Percentiles rank a stretch among this genome's conserved stretches.
These are phyloP conservation scores for Fusarium xylarioides DNA, from an alignment of 2,329 filamentous ascomycete species.

Conservation along the genomic window DNA sequence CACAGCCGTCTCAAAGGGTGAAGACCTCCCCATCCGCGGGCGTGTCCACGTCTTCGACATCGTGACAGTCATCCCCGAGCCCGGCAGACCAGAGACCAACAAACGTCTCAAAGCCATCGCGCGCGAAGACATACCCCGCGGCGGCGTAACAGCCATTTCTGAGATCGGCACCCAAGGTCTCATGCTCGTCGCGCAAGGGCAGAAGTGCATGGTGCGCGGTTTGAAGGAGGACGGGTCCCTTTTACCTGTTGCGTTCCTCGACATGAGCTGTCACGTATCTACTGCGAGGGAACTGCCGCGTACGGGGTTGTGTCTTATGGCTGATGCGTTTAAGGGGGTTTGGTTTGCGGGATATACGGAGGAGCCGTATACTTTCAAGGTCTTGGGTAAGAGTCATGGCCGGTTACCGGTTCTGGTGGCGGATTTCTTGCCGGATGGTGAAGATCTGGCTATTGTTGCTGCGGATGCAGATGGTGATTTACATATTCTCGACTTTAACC, in stretches of 20 bases:
- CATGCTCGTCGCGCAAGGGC: constrained; percentile 89
- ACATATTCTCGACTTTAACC: constrained; percentile 92
- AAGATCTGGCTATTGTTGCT: constrained; percentile 82
- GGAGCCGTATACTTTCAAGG: constrained; percentile 93
- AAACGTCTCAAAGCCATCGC: constrained; percentile 85
- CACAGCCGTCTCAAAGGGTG: constrained; percentile 85
- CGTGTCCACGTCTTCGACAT: constrained; percentile 91
- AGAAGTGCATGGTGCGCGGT: constrained; percentile 96
- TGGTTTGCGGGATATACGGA: constrained; percentile 98
- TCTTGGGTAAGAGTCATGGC: constrained; percentile 87
- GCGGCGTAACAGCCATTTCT: constrained; percentile 86
- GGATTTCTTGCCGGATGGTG: constrained; percentile 88
- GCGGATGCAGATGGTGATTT: constrained; percentile 87
- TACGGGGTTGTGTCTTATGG: constrained; percentile 86
- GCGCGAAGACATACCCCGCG: constrained; percentile 89
- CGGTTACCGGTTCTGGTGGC: constrained; percentile 81
- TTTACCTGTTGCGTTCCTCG: constrained; percentile 94
- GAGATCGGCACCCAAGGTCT: constrained; percentile 88
- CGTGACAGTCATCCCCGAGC: constrained; percentile 89
- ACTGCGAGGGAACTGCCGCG: constrained; percentile 84
- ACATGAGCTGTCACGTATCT: constrained; percentile 94
- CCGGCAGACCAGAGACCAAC: constrained; percentile 84
- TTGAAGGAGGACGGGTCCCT: constrained; percentile 94
- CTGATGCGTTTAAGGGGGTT: constrained; percentile 90
- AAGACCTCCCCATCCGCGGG: constrained; percentile 87